A percentile compares a stretch with the other conserved stretches of the same genome.
Conservation (phyloP, 148 eudicot genomes). For the Fagopyrum homotropicum region DNA sequence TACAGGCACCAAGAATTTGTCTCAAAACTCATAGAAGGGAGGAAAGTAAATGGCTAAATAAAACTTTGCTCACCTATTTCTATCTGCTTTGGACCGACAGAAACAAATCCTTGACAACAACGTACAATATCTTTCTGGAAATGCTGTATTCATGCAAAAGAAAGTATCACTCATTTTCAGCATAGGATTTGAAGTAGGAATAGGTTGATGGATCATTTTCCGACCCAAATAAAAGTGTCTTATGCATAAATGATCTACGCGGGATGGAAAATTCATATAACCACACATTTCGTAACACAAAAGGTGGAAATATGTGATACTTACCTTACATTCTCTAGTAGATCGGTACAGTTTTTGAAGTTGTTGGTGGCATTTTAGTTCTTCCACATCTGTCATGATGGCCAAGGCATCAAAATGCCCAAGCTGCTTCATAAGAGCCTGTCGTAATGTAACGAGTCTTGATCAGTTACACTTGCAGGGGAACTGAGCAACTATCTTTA, state of each 20-base stretch:
- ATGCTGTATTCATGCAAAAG: slow-evolving; percentile 34
- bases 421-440: slow-evolving; percentile 64
- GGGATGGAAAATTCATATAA: background rate
- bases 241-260: background rate
- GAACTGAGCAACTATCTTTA: too few species aligned
- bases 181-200: background rate
- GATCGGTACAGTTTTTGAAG: slow-evolving; percentile 60
- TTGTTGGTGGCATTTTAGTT: slow-evolving; percentile 40
- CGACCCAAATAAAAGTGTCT: background rate
- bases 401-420: slow-evolving; percentile 56
- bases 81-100: slow-evolving; percentile 57
- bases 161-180: background rate
- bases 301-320: background rate
- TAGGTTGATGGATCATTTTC: background rate
- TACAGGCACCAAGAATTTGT: slow-evolving; percentile 5
- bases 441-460: background rate
- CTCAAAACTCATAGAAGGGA: background rate
- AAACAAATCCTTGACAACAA: slow-evolving; percentile 53
- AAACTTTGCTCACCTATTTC: slow-evolving; percentile 41
- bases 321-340: slow-evolving; percentile 73
- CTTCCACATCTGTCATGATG: slow-evolving; percentile 40
- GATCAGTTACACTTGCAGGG: too few species aligned
- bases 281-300: background rate
- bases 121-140: slow-evolving; percentile 66
- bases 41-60: background rate